Base-by-base conservation (phyloP, 768 basidiomycete genomes). In the Artomyces pyxidatus region DNA sequence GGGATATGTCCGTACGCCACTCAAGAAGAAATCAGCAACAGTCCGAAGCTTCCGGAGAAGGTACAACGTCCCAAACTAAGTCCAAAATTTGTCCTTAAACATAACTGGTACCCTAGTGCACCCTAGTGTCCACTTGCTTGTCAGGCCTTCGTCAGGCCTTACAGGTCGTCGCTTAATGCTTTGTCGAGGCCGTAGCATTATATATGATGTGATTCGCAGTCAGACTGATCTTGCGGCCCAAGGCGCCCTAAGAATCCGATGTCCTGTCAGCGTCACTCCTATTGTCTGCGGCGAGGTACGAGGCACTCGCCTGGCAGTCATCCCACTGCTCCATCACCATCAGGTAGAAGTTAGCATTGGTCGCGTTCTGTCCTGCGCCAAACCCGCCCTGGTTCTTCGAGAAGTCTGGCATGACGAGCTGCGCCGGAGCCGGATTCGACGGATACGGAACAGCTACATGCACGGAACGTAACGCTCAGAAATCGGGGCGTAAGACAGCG, bases 351-450 rank as follows among this genome's bases (percentile, higher is more conserved):
- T 62, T 58, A 7, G 58, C 56, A 53, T 73, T 61, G 47, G 52
- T 61, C n/a, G 58, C 66, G 12, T 49, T 23, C 27, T 52, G 48
- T 19, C 71, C 71, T 16, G 52, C 39, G 14, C 68, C 71, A 37
- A 66, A 75, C 3, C 71, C 73, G 16, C 65, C 70, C 12, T 63
- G 67, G 12, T 61, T 52, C 45, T 62, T 61, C 2, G 71, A 65
- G 52, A 77, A 73, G 62, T 75, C 62, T 12, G 75, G 75, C 73
- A 75, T 74, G 14, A 59, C 65, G 21, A 74, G 62, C 37, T 65
- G 53, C 0, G 64, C 35, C 3, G 74, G 74, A 4, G 69, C 57
- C 17, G 63, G 67, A 45, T 73, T 68, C 17, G 45, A 53, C 9
- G 72, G 63, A 53, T 65, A 61, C 14, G 73, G 71, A 32, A 73